Percentiles rank a stretch among this genome's conserved stretches.
phyloP scores from a whole-genome alignment of 2,329 filamentous ascomycete species.

The Trichoderma pleuroti region DNA sequence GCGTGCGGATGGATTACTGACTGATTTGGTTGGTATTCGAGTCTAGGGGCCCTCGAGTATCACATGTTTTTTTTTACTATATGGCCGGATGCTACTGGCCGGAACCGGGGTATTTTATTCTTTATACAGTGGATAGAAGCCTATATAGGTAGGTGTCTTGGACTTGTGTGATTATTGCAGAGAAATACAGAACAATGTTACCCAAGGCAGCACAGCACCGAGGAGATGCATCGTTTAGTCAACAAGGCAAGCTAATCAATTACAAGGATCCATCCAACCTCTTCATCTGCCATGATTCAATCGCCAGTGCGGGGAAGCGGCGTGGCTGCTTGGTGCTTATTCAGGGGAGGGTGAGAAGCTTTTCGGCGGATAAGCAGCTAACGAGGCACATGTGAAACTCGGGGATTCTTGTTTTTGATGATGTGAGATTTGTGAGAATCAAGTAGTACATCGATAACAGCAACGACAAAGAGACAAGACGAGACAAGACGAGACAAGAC shows the following conservation, averaged over 20 bases:
- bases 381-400: not conserved
- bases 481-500: not conserved
- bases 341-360: not conserved
- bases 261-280: not conserved
- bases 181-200: not conserved
- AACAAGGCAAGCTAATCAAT: not conserved
- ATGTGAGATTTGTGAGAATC: not conserved
- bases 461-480: not conserved
- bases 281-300: conserved; percentile 3
- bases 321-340: not conserved
- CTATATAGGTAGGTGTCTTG: not conserved
- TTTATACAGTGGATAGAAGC: not conserved
- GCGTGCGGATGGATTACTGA: not conserved
- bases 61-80: not conserved
- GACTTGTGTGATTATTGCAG: not conserved
- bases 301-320: conserved; percentile 10
- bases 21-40: no score
- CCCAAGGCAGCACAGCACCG: not conserved
- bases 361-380: not conserved
- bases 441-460: not conserved
- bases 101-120: not conserved
- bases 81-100: not conserved
- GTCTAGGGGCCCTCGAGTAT: not conserved
- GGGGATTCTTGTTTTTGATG: not conserved
- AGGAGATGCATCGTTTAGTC: not conserved